Percentiles rank a stretch among this genome's conserved stretches.
Evolutionary conservation across 139 green algal species (phyloP).

Genomic region (Spirogloea muscicola): DNA sequence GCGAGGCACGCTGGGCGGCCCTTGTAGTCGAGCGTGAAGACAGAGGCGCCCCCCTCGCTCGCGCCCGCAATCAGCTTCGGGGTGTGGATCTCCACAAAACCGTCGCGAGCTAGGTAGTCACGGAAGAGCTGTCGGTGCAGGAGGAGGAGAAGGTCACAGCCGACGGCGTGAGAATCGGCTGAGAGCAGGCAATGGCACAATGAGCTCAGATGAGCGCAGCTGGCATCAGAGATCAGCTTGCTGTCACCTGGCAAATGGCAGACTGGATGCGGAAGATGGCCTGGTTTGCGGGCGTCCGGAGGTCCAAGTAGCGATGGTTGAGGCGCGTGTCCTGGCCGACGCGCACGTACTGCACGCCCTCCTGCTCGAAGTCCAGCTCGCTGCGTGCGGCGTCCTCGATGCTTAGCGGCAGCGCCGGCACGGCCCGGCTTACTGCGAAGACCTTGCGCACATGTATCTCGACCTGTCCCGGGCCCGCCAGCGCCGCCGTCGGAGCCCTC

Average conservation of each 20-base stretch:
- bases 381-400: slow-evolving; percentile 46
- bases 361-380: slow-evolving; percentile 47
- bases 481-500: too few relatives aligned
- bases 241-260: slow-evolving; percentile 69
- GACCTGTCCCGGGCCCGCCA: slow-evolving; percentile 53
- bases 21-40: slow-evolving; percentile 96
- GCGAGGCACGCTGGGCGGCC: slow-evolving; percentile 85
- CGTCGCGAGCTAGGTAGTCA: slow-evolving; percentile 63
- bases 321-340: slow-evolving; percentile 86
- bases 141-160: not conserved
- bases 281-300: slow-evolving; percentile 94
- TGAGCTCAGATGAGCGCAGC: not conserved
- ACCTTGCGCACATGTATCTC: slow-evolving; percentile 73
- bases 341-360: slow-evolving; percentile 67
- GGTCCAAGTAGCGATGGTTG: slow-evolving; percentile 87
- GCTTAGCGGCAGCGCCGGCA: slow-evolving; percentile 41
- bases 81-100: slow-evolving; percentile 96
- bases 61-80: slow-evolving; percentile 82
- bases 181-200: not conserved
- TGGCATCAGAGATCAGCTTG: not conserved
- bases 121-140: slow-evolving; percentile 70
- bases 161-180: not conserved
- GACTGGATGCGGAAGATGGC: slow-evolving; percentile 94
- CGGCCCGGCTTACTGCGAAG: slow-evolving; percentile 51
- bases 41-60: slow-evolving; percentile 81